phyloP scores from a whole-genome alignment of 2,329 filamentous ascomycete species.

The Penicillium sp. region DNA sequence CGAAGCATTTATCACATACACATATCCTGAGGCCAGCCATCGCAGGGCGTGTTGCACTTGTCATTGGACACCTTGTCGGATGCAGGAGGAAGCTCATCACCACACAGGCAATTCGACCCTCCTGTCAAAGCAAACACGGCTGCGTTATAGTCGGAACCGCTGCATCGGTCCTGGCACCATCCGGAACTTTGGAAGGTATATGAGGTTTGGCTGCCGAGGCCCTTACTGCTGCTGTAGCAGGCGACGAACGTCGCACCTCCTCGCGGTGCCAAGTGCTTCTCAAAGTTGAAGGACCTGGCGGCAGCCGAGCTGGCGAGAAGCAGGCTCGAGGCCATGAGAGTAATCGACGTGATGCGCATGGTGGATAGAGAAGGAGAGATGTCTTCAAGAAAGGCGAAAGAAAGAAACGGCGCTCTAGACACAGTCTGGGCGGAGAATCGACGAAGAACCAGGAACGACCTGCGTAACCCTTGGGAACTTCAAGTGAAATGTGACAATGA shows the following conservation, averaged over 20 bases:
- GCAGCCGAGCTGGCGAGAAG: constrained; percentile 24
- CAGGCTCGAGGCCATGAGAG: constrained; percentile 26
- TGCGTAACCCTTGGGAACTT: constrained; percentile 36
- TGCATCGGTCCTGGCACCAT: constrained; percentile 55
- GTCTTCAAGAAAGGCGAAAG: constrained; percentile 8
- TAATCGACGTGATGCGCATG: constrained; percentile 29
- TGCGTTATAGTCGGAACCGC: constrained; percentile 38
- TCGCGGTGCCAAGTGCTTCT: constrained; percentile 6
- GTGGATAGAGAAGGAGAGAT: constrained; percentile 15
- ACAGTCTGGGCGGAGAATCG: constrained; percentile 14
- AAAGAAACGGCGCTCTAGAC: constrained; percentile 19
- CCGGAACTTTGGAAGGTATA: constrained; percentile 56
- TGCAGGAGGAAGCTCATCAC: constrained; percentile 63
- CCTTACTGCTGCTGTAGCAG: constrained; percentile 52
- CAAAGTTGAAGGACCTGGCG: constrained; percentile 19
- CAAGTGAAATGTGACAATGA: constrained; percentile 6
- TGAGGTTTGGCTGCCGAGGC: constrained; percentile 48
- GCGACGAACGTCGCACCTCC: constrained; percentile 40
- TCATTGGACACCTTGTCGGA: constrained; percentile 54
- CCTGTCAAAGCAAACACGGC: constrained; percentile 63
- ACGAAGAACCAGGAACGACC: constrained; percentile 37
- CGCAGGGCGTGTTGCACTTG: constrained; percentile 65
- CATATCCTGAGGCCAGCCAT: constrained; percentile 59
- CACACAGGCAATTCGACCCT: constrained; percentile 69
- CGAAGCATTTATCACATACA: constrained; percentile 56